Evolutionary conservation across 768 basidiomycete species (phyloP), one percentile per base, ranked within the genome.

Genomic region (Cubamyces lactineus): DNA sequence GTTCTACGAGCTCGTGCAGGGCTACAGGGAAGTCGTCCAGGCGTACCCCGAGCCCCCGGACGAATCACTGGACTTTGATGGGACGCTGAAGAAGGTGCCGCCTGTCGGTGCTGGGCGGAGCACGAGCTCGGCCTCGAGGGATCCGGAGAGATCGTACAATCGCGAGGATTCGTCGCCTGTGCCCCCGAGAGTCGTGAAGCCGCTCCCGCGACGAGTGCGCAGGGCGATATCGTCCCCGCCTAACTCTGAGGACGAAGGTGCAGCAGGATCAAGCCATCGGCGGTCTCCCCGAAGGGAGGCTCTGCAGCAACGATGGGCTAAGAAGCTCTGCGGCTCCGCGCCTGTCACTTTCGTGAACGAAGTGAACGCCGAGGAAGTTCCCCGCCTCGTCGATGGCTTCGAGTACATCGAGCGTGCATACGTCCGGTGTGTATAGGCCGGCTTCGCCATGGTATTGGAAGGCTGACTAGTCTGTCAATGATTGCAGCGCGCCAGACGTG

Each of bases 391-490:
- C 5, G 62, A 72, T 0, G 67, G 68, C 16, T 88, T 89, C 54
- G 56, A 60, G 57, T 89, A 87, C 67, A 62, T 85, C 13, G 87
- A 89, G 67, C 73, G 71, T 40, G 74, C 76, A 11, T 88, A 87
- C 53, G 56, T 72, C 13, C 82, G 79, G 82, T 82, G 66, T 49
- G 84, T 73, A 19, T 13, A 24, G 30, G 1, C n/a, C 15, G 49
- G 54, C 41, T n/a, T 7, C 11, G 8, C n/a, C 34, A 21, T 5
- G 21, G 5, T 12, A 5, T 13, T 24, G 9, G 19, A 23, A 13
- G n/a, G 15, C 24, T 52, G 21, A 58, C 50, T 5, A 28, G 52
- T 5, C 67, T 68, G 9, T n/a, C 41, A 4, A 24, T 28, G 4
- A 6, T 23, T 13, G 11, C 24, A 66, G 65, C 3, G 59, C 57